Base-by-base conservation (phyloP, 352 stramenopile genomes). In the Globisporangium yorkense region DNA sequence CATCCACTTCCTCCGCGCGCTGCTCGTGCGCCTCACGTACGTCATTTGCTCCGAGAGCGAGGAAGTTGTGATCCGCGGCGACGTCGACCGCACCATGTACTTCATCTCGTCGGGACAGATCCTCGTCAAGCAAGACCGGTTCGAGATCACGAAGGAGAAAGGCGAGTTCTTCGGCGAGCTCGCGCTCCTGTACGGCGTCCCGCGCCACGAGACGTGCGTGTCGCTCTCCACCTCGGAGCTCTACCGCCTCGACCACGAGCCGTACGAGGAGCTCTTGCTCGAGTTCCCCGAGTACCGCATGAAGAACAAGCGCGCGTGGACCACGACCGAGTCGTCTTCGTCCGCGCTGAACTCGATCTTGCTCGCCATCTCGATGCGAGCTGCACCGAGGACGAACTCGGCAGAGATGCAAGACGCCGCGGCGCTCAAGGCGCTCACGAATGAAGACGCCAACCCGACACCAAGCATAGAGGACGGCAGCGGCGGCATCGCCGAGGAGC, bases 81-180 rank as follows among this genome's bases (percentile, higher is more conserved):
- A 93, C 62, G 80, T 91, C 52, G 80, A 91, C 33, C 75, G 77
- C 16, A 84, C 66, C 43, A 89, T 92, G 83, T 91, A 91, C 54
- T 89, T 92, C 37, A 89, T 92, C 50, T 68, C 77, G 0, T 54
- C 74, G 0, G 83, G 83, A 0, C 80, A 78, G 5, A 54, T 92
- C 2, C 65, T 82, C 20, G 72, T 91, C 24, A 87, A 81, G 56
- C 68, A 82, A 21, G 70, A 71, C 5, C 75, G 66, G 3, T 72
- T 54, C 16, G 78, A 88, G 43, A 55, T 57, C 9, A 77, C 66
- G 0, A 81, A 84, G 7, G 77, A 85, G 35, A 70, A 88, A 27
- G 80, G 77, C 20, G 83, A 92, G 33, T 92, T 88, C 54, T 91
- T 92, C 52, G 83, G 83, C 4, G 80, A 91, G 48, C 59, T 88